Evolutionary conservation across 305 asterid species (phyloP).

Genomic region (Fraxinus greggii): DNA sequence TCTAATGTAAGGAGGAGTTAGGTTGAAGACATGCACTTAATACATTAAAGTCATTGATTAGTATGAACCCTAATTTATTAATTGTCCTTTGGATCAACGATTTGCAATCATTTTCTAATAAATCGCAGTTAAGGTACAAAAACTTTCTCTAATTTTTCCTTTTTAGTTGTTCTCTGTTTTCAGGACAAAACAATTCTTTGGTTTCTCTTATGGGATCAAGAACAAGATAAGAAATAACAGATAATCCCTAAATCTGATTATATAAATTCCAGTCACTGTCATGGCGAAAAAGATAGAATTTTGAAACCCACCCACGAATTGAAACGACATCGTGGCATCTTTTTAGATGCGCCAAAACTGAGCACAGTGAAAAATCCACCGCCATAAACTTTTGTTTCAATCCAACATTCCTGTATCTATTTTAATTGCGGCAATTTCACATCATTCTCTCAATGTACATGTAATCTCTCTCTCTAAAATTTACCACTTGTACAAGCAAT

Average conservation of each 20-base stretch:
- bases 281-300: neutral
- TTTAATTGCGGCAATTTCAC: neutral
- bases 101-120: neutral
- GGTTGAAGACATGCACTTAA: neutral
- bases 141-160: neutral
- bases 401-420: constrained; percentile 11
- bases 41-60: neutral
- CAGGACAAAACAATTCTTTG: neutral
- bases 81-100: neutral
- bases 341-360: neutral
- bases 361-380: constrained; percentile 22
- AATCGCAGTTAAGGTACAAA: neutral
- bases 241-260: neutral
- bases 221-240: neutral
- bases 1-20: neutral
- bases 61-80: neutral
- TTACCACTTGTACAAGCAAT: neutral
- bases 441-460: constrained; percentile 24
- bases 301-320: neutral
- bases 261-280: neutral
- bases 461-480: constrained; percentile 19
- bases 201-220: neutral
- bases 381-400: constrained; percentile 31
- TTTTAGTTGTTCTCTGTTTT: neutral
- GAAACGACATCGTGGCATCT: neutral